Evolutionary conservation across 192 early-diverging fungal genomes (phyloP).

Genomic region (Coemansia sp.): DNA sequence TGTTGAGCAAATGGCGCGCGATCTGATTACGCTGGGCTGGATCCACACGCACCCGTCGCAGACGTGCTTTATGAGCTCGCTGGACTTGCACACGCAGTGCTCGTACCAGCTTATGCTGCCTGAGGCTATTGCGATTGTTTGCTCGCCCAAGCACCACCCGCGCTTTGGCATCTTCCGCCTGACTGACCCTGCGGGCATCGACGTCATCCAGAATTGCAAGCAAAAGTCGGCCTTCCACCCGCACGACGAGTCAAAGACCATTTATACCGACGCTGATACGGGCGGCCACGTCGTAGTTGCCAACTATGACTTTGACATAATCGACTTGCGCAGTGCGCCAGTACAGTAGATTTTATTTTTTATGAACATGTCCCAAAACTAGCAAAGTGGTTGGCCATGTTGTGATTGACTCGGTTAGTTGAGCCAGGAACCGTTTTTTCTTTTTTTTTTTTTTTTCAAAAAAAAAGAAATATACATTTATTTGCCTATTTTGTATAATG

Average conservation of each 20-base stretch:
- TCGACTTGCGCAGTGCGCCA: slow-evolving; percentile 39
- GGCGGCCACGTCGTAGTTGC: slow-evolving; percentile 46
- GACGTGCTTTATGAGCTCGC: slow-evolving; percentile 90
- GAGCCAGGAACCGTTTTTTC: neutral
- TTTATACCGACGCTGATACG: slow-evolving; percentile 45
- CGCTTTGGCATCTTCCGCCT: slow-evolving; percentile 83
- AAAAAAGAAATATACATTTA: neutral
- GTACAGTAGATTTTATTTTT: slow-evolving; percentile 1
- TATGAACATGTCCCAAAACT: slow-evolving; percentile 10
- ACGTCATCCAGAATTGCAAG: slow-evolving; percentile 72
- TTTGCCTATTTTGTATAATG: slow-evolving; percentile 48
- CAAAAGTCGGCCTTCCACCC: slow-evolving; percentile 78
- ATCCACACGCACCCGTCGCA: slow-evolving; percentile 94
- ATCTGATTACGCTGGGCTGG: slow-evolving; percentile 87
- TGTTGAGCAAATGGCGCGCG: slow-evolving; percentile 69
- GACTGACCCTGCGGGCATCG: slow-evolving; percentile 84
- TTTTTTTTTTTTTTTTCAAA: no score
- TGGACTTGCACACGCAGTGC: slow-evolving; percentile 91
- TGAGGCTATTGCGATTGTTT: slow-evolving; percentile 92
- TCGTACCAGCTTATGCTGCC: slow-evolving; percentile 89
- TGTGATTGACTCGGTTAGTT: neutral
- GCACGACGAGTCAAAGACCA: slow-evolving; percentile 56
- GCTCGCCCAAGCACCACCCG: slow-evolving; percentile 70
- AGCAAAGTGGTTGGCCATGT: neutral
- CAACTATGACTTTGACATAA: slow-evolving; percentile 55